Percentiles rank a stretch among this genome's conserved stretches.
Conservation (phyloP, 2,329 filamentous ascomycete genomes). For the Zymoseptoria crescenta region DNA sequence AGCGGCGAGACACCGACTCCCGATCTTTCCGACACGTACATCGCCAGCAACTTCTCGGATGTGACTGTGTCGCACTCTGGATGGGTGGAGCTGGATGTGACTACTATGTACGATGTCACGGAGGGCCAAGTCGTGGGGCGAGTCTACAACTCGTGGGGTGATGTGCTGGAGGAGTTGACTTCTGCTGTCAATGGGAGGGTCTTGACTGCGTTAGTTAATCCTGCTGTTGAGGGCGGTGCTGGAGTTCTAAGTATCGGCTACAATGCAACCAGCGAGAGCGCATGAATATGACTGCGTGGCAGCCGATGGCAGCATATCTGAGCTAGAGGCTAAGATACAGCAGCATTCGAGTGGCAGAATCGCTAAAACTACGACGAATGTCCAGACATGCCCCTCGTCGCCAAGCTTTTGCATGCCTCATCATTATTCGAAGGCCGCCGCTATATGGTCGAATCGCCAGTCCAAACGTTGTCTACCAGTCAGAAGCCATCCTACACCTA, state of each 20-base stretch:
- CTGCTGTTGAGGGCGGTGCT: constrained; percentile 30
- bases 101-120: constrained; percentile 28
- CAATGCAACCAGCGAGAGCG: constrained; percentile 24
- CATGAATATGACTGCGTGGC: too few species aligned
- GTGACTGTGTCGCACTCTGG: constrained; percentile 28
- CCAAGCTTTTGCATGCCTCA: too few species aligned
- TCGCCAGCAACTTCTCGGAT: constrained; percentile 26
- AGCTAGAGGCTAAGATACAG: too few species aligned
- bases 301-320: too few species aligned
- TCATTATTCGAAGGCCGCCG: too few species aligned
- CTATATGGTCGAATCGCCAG: too few species aligned
- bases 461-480: too few species aligned
- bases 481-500: not conserved
- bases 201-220: constrained; percentile 30
- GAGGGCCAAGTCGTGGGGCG: constrained; percentile 32
- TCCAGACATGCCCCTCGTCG: too few species aligned
- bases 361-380: too few species aligned
- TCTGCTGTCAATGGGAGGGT: constrained; percentile 29
- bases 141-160: constrained; percentile 31
- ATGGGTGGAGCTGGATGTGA: constrained; percentile 22
- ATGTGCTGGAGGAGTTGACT: constrained; percentile 30
- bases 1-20: constrained; percentile 1
- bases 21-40: constrained; percentile 18
- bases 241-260: constrained; percentile 31
- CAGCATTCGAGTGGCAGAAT: too few species aligned